phyloP scores from a whole-genome alignment of 805 yeast species.

The Metschnikowia borealis region DNA sequence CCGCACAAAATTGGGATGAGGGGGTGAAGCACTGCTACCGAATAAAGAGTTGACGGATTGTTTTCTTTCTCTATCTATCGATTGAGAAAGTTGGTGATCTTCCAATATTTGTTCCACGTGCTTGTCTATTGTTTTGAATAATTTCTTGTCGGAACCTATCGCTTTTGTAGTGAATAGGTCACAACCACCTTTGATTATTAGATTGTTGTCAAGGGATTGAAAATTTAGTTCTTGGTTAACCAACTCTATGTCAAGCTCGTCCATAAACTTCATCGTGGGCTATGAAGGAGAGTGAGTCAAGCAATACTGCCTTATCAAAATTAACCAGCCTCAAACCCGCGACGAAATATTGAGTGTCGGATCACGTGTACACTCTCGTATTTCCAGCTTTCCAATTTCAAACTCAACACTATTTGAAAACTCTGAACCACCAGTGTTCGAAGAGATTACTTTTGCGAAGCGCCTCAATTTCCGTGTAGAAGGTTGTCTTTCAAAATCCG shows the following conservation, averaged over 20 bases:
- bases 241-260: slow-evolving; percentile 87
- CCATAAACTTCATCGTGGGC: slow-evolving; percentile 61
- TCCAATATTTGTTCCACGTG: slow-evolving; percentile 58
- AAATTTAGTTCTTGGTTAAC: slow-evolving; percentile 71
- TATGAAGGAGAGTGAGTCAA: background rate
- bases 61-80: slow-evolving; percentile 36
- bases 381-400: background rate
- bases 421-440: background rate
- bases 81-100: slow-evolving; percentile 40
- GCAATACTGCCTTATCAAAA: slow-evolving; percentile 4
- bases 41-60: slow-evolving; percentile 33
- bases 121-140: slow-evolving; percentile 82
- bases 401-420: background rate
- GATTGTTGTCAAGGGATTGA: slow-evolving; percentile 40
- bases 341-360: background rate
- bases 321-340: slow-evolving; percentile 1
- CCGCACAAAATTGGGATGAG: slow-evolving; percentile 18
- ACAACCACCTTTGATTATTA: slow-evolving; percentile 74
- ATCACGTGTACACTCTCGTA: slow-evolving; percentile 2
- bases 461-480: slow-evolving; percentile 1
- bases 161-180: slow-evolving; percentile 94
- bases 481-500: background rate
- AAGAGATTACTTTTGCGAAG: slow-evolving; percentile 7
- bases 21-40: slow-evolving; percentile 38
- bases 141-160: slow-evolving; percentile 82